A percentile compares a stretch with the other conserved stretches of the same genome.
Conservation (phyloP, 768 basidiomycete genomes). For the Tricholoma matsutake region DNA sequence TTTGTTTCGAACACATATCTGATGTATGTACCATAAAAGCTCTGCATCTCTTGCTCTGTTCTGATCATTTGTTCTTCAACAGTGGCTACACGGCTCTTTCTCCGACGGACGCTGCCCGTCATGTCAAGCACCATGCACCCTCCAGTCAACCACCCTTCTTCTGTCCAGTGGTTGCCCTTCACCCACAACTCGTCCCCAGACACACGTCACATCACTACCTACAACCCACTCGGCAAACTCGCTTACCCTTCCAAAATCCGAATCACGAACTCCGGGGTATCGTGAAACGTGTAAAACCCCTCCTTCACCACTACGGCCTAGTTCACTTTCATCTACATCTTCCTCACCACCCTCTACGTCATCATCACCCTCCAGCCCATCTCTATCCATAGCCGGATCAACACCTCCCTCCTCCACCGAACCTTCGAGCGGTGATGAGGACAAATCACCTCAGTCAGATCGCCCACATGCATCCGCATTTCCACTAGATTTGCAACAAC, state of each 20-base stretch:
- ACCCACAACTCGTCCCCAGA: background rate
- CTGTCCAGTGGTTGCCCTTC: background rate
- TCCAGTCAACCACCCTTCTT: constrained; percentile 3
- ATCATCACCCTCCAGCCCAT: background rate
- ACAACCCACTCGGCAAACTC: background rate
- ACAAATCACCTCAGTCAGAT: background rate
- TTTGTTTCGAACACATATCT: constrained; percentile 2
- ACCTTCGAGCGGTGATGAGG: background rate
- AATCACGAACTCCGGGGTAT: background rate
- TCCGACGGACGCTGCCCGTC: constrained; percentile 20
- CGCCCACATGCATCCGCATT: background rate
- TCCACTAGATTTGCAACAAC: too few relatives aligned
- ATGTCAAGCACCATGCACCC: constrained; percentile 14
- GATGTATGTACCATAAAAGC: background rate
- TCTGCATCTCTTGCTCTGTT: background rate
- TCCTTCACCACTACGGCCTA: background rate
- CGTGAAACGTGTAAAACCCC: background rate
- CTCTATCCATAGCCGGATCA: background rate
- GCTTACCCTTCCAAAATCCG: background rate
- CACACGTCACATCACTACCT: background rate
- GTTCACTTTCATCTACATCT: background rate
- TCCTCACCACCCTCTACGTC: background rate
- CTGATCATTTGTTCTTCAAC: background rate
- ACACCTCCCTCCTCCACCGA: background rate
- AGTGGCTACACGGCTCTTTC: constrained; percentile 18